Conservation (phyloP, 257 asterid species). For the Leonotis leonurus region DNA sequence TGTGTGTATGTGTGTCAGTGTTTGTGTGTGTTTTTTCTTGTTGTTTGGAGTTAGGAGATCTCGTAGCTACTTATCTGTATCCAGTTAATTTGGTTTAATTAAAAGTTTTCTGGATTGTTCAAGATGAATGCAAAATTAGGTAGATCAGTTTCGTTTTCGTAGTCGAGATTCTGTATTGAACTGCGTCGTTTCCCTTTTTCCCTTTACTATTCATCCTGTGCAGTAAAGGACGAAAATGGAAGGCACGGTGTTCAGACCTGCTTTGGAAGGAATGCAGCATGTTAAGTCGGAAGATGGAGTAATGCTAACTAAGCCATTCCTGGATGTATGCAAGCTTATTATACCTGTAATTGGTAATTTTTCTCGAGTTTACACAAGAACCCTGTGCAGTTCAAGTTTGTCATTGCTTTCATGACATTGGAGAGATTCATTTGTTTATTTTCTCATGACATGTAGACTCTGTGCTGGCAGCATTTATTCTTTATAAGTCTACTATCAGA, state of each 20-base stretch:
- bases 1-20: too few species aligned
- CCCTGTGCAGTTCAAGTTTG: too few species aligned
- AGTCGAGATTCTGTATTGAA: neutral
- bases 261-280: conserved; percentile 84
- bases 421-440: too few species aligned
- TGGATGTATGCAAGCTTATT: conserved; percentile 86
- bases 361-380: too few species aligned
- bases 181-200: neutral
- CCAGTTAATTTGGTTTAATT: neutral
- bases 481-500: neutral
- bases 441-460: too few species aligned
- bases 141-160: neutral
- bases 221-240: conserved; percentile 56
- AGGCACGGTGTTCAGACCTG: conserved; percentile 81
- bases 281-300: conserved; percentile 79
- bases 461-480: too few species aligned
- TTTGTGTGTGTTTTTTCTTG: neutral
- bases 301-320: conserved; percentile 77
- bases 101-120: neutral
- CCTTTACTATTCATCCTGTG: conserved; percentile 10
- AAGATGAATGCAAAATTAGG: neutral
- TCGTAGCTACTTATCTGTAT: neutral
- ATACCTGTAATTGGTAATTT: conserved; percentile 76
- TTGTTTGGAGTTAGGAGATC: conserved; percentile 7
- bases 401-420: too few species aligned